Evolutionary conservation across 1,284 basidiomycete genomes (phyloP), one percentile per base, ranked within the genome.

Genomic region (Bjerkandera adusta): DNA sequence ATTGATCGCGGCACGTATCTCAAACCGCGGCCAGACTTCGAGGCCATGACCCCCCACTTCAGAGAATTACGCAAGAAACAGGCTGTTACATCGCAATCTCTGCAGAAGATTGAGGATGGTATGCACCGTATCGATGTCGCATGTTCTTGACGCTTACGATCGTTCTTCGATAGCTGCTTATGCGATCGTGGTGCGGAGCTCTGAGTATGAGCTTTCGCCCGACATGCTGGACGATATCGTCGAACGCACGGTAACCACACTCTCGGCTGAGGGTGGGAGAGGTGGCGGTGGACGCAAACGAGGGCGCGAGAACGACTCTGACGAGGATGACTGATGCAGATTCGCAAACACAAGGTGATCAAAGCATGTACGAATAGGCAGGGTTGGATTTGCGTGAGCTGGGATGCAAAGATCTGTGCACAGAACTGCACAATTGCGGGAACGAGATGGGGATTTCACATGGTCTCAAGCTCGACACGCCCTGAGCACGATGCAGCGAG

Each of bases 91-190:
- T 70, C 77, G 3, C 82, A 90, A 54, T 95, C 91, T 8, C 70
- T 98, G 20, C 79, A 87, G 58, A 99, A 98, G 70, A 96, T 98
- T 47, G 96, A 99, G 75, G 83, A 89, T 59, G 91, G 95, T 95
- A 5, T 3, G 3, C 4, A 37, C 24, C 36, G 2, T 8, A 33
- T 27, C 36, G 3, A 8, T 39, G 24, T 32, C 36, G 10, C 34
- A 13, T 33, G 21, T 48, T 36, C 12, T 33, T 47, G 34, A 43
- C 18, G 48, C 42, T 15, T 20, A 7, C 8, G 7, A 18, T 24
- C 35, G 15, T 27, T n/a, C 15, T n/a, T 32, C 41, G 10, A 4
- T 41, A 89, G 86, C 82, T 45, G 79, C 77, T 36, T 89, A 89
- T 58, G 77, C 85, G 5, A 76, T 89, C 37, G 73, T 76, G 20